These are phyloP conservation scores for Picea abies DNA, from an alignment of 83 land plant species.

Conservation along the genomic window DNA sequence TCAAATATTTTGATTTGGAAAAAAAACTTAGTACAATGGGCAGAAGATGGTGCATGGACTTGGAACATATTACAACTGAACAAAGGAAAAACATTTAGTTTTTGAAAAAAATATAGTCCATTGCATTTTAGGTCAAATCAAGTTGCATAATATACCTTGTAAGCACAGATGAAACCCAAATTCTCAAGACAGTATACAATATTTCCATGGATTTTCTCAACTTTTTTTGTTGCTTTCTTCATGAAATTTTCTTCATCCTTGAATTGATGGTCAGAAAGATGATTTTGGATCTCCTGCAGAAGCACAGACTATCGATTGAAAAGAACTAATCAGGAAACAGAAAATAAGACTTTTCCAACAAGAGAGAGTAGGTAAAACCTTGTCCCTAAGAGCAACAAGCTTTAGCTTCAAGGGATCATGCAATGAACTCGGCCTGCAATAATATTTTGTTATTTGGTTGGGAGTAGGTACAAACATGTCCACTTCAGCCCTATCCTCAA, in stretches of 20 bases:
- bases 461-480: constrained; percentile 72
- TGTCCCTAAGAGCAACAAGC: constrained; percentile 39
- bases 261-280: constrained; percentile 12
- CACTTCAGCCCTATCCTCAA: constrained; percentile 68
- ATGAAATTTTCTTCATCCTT: constrained; percentile 47
- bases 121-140: not conserved
- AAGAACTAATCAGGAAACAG: not conserved
- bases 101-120: not conserved
- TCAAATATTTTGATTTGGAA: too few relatives aligned
- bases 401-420: constrained; percentile 35
- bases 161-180: constrained; percentile 77
- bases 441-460: constrained; percentile 35
- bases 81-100: not conserved
- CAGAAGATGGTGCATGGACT: not conserved
- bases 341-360: not conserved
- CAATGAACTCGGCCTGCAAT: constrained; percentile 19
- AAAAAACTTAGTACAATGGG: too few relatives aligned
- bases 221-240: constrained; percentile 34
- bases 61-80: not conserved
- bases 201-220: constrained; percentile 48
- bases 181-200: constrained; percentile 74
- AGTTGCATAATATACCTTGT: constrained; percentile 44
- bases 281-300: constrained; percentile 10
- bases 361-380: constrained; percentile 34
- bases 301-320: not conserved